Percentiles rank a stretch among this genome's conserved stretches.
Evolutionary conservation across 78 protist species (phyloP).

Genomic region (Dictyostelium firmibasis): DNA sequence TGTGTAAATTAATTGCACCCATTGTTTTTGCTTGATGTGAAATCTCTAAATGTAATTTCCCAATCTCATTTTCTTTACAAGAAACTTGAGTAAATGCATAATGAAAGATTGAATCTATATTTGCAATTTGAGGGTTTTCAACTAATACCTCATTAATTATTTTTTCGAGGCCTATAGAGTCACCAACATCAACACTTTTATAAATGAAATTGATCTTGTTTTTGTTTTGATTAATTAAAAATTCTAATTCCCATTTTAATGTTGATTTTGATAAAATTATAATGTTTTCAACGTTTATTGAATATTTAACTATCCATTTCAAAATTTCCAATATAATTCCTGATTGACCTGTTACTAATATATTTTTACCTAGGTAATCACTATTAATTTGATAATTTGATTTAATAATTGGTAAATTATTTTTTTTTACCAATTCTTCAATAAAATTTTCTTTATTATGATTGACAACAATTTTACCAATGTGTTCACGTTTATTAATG

Average conservation of each 20-base stretch:
- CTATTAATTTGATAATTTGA: background rate
- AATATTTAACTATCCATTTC: background rate
- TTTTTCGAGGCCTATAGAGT: background rate
- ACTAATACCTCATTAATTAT: background rate
- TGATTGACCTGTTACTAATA: no score
- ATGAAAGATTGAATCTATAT: conserved; percentile 57
- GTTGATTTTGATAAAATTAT: conserved; percentile 22
- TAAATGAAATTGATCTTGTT: background rate
- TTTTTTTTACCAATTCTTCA: background rate
- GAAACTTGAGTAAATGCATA: no score
- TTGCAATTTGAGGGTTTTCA: background rate
- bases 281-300: background rate
- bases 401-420: no score
- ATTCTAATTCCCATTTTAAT: no score
- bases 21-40: conserved; percentile 78
- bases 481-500: conserved; percentile 25
- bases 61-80: background rate
- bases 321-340: conserved; percentile 1
- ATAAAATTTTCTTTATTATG: background rate
- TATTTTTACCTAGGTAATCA: no score
- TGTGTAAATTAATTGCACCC: conserved; percentile 80
- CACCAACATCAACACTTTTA: conserved; percentile 13
- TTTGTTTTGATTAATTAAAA: conserved; percentile 1
- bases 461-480: conserved; percentile 57
- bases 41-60: background rate